These are phyloP conservation scores for Scutellaria galericulata DNA, from an alignment of 257 asterid species.

Conservation along the genomic window DNA sequence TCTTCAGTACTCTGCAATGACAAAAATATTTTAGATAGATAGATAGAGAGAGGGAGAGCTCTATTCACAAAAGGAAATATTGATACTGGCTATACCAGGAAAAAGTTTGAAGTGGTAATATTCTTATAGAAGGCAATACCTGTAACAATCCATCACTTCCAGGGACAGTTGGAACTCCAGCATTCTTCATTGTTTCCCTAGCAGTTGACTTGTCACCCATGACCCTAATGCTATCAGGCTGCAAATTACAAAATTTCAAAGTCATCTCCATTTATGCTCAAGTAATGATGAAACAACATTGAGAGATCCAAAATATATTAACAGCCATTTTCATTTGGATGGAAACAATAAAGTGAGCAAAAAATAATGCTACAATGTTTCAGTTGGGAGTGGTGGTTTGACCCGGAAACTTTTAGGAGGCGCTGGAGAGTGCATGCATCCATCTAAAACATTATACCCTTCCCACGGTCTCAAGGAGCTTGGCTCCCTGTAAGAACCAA, in stretches of 20 bases:
- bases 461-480: slow-evolving; percentile 20
- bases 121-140: slow-evolving; percentile 48
- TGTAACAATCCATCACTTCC: slow-evolving; percentile 93
- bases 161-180: slow-evolving; percentile 99
- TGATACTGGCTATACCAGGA: slow-evolving; percentile 1
- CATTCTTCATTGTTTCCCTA: slow-evolving; percentile 97
- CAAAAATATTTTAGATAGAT: slow-evolving; percentile 8
- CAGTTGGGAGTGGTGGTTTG: slow-evolving; percentile 11
- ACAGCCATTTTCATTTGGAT: slow-evolving; percentile 15
- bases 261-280: slow-evolving; percentile 14
- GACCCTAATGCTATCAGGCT: slow-evolving; percentile 96
- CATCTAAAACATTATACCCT: slow-evolving; percentile 16
- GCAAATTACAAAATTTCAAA: slow-evolving; percentile 36
- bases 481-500: slow-evolving; percentile 5
- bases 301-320: slow-evolving; percentile 20
- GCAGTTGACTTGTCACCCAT: slow-evolving; percentile 99
- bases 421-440: neutral
- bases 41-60: neutral
- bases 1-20: slow-evolving; percentile 79
- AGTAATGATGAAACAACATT: neutral
- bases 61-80: neutral
- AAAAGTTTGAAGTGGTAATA: slow-evolving; percentile 19
- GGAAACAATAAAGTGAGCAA: slow-evolving; percentile 26
- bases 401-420: neutral
- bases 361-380: neutral